Evolutionary conservation across 345 rosid species (phyloP).

Genomic region (Melaleuca quinquenervia): DNA sequence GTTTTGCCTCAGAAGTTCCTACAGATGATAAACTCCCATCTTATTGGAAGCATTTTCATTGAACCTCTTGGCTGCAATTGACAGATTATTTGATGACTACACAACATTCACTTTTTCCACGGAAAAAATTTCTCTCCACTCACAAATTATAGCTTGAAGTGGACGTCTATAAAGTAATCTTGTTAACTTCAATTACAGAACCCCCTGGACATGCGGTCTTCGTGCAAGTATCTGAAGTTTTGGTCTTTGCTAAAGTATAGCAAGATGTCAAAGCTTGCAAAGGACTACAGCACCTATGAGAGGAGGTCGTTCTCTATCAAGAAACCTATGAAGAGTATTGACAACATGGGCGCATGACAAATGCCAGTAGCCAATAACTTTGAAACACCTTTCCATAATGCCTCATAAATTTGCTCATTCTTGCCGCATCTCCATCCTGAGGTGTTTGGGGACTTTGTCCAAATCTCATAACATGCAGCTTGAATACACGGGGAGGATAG

Average conservation of each 20-base stretch:
- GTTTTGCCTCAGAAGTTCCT: no score
- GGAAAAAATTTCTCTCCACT: neutral
- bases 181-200: no score
- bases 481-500: neutral
- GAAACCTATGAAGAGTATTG: neutral
- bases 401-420: neutral
- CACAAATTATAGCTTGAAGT: neutral
- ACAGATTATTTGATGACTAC: no score
- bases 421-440: neutral
- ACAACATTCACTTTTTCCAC: neutral
- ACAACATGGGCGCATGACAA: neutral
- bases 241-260: no score
- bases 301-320: neutral
- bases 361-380: neutral
- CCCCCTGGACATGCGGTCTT: no score
- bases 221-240: no score
- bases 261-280: neutral
- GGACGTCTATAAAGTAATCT: neutral
- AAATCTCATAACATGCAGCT: neutral
- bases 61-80: neutral
- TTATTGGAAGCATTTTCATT: neutral
- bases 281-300: no score
- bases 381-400: neutral
- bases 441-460: neutral
- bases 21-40: neutral